Evolutionary conservation across 495 filamentous ascomycete species (phyloP).

Genomic region (Podospora appendiculata): DNA sequence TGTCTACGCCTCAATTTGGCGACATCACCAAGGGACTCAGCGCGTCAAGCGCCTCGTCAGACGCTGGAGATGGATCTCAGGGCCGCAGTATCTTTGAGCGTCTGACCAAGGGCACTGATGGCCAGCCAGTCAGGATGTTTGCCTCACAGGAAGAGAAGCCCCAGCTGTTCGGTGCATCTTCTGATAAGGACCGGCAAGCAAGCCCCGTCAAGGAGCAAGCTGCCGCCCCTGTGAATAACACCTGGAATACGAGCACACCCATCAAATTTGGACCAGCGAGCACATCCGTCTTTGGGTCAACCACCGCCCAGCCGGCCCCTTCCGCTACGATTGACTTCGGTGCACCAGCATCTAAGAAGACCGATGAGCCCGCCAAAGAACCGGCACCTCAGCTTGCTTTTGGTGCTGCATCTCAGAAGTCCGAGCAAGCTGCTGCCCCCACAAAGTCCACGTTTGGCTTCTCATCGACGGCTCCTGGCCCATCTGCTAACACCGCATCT

Average conservation of each 20-base stretch:
- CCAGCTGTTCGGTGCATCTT: constrained; percentile 16
- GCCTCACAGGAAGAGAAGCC: constrained; percentile 12
- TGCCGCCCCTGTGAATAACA: constrained; percentile 35
- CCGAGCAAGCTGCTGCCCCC: constrained; percentile 9
- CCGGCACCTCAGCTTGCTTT: constrained; percentile 12
- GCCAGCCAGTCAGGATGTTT: constrained; percentile 38
- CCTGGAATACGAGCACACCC: constrained; percentile 34
- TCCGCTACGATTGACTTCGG: constrained; percentile 16
- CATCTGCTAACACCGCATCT: constrained; percentile 12
- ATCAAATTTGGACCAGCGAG: constrained; percentile 30
- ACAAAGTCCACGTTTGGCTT: constrained; percentile 9
- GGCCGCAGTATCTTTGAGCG: constrained; percentile 54
- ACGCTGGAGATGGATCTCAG: constrained; percentile 26
- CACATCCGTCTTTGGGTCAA: constrained; percentile 21
- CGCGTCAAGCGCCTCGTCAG: constrained; percentile 22
- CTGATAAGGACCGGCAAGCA: constrained; percentile 23
- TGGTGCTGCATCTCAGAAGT: constrained; percentile 11
- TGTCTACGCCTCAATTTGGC: constrained; percentile 27
- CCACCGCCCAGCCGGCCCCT: constrained; percentile 23
- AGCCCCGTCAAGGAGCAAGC: constrained; percentile 28
- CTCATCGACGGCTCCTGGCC: constrained; percentile 7
- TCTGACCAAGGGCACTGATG: constrained; percentile 38
- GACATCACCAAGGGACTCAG: constrained; percentile 13
- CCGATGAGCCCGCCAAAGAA: constrained; percentile 10
- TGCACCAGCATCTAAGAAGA: constrained; percentile 11